A percentile compares a stretch with the other conserved stretches of the same genome.
Evolutionary conservation across 345 rosid genomes (phyloP).

Genomic region (Boechera retrofracta): DNA sequence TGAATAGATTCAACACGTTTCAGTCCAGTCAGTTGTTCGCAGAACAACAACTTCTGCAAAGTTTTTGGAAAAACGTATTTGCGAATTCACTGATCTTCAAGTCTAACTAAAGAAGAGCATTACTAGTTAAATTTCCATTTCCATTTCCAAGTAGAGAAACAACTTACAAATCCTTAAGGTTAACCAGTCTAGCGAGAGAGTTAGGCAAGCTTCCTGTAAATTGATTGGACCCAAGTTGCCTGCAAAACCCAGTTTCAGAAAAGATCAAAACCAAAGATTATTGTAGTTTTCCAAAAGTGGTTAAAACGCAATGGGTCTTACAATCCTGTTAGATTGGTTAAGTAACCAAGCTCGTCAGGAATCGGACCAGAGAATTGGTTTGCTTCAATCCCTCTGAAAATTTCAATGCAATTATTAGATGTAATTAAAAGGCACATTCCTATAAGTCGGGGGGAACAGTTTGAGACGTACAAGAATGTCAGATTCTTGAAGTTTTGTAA

Average conservation of each 20-base stretch:
- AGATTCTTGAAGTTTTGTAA: constrained; percentile 55
- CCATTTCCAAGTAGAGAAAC: neutral
- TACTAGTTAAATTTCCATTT: no score
- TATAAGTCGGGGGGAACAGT: neutral
- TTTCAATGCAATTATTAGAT: neutral
- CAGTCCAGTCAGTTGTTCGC: no score
- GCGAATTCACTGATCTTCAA: neutral
- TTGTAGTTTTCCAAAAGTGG: neutral
- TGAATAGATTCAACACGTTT: no score
- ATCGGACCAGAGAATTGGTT: constrained; percentile 59
- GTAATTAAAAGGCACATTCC: neutral
- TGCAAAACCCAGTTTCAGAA: constrained; percentile 25
- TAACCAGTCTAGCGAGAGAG: constrained; percentile 45
- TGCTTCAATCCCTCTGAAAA: constrained; percentile 56
- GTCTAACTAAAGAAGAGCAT: neutral
- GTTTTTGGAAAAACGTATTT: no score
- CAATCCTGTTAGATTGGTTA: constrained; percentile 50
- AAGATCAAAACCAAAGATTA: neutral
- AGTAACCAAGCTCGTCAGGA: constrained; percentile 57
- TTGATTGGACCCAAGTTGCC: constrained; percentile 51
- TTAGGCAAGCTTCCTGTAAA: constrained; percentile 49
- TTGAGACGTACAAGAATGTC: constrained; percentile 48
- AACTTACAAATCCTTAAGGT: constrained; percentile 36
- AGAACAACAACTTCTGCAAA: no score
- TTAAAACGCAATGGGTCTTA: constrained; percentile 39